Evolutionary conservation across 176 grass and related monocot species (phyloP).

Genomic region (Dactylis glomerata): DNA sequence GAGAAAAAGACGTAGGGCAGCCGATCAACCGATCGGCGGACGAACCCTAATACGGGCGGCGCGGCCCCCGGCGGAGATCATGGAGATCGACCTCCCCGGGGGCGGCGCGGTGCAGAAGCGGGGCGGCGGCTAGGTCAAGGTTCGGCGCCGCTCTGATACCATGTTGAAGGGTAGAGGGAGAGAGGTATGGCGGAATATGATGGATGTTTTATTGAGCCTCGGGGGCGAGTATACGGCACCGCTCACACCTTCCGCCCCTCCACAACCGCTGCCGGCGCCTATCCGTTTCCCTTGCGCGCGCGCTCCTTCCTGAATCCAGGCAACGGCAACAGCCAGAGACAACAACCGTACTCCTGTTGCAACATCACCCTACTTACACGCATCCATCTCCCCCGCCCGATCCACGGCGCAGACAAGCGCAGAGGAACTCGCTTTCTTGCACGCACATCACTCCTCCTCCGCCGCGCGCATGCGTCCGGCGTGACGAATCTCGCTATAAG

Average conservation of each 20-base stretch:
- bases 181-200: too few species aligned
- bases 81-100: too few species aligned
- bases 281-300: background rate
- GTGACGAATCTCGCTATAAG: constrained; percentile 19
- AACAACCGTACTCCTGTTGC: constrained; percentile 21
- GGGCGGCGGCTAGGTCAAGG: too few species aligned
- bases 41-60: too few species aligned
- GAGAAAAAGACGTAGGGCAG: too few species aligned
- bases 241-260: background rate
- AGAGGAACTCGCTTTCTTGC: background rate
- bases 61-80: too few species aligned
- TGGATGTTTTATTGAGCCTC: too few species aligned
- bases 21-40: too few species aligned
- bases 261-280: constrained; percentile 30
- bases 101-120: too few species aligned
- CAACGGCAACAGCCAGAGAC: constrained; percentile 11
- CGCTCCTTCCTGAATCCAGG: background rate
- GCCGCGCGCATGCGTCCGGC: background rate
- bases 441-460: background rate
- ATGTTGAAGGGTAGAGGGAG: too few species aligned
- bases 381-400: background rate
- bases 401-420: background rate
- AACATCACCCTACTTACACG: background rate
- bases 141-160: too few species aligned
- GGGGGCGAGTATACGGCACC: too few species aligned